phyloP scores from a whole-genome alignment of 345 rosid species.

The Gynandropsis gynandra region DNA sequence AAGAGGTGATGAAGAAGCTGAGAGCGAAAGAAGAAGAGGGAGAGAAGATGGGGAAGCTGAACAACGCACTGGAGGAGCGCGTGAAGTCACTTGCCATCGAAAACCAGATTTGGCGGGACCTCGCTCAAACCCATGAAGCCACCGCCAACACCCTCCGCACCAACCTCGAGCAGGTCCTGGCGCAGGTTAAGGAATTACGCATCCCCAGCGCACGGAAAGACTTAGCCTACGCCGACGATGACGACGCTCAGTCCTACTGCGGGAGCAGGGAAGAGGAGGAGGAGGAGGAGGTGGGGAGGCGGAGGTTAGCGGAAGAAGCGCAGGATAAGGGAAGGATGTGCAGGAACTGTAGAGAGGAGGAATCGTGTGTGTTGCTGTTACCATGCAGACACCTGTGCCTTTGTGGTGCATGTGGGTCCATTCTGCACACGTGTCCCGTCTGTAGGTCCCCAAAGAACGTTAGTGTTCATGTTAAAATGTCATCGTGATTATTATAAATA shows the following conservation, averaged over 20 bases:
- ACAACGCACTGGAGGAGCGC: constrained; percentile 63
- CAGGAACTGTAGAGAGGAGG: constrained; percentile 54
- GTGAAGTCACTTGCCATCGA: constrained; percentile 55
- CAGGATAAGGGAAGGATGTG: constrained; percentile 34
- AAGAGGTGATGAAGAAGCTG: constrained; percentile 41
- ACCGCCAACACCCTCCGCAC: constrained; percentile 61
- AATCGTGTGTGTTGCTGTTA: constrained; percentile 64
- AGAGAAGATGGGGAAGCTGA: constrained; percentile 50
- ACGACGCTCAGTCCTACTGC: constrained; percentile 71
- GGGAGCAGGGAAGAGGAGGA: constrained; percentile 38
- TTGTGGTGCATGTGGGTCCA: constrained; percentile 57
- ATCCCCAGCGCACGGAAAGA: constrained; percentile 30
- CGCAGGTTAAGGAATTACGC: constrained; percentile 33
- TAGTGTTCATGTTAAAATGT: constrained; percentile 64
- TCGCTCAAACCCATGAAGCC: constrained; percentile 75
- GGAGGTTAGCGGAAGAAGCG: constrained; percentile 12
- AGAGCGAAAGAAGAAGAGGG: constrained; percentile 66
- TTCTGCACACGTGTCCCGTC: constrained; percentile 54
- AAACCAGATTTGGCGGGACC: constrained; percentile 79
- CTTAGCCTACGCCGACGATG: constrained; percentile 24
- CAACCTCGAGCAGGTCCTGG: constrained; percentile 56
- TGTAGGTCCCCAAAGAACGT: constrained; percentile 59
- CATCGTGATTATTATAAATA: no score
- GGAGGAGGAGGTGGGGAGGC: constrained; percentile 16
- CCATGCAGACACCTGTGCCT: constrained; percentile 86